A percentile compares a stretch with the other conserved stretches of the same genome.
These are phyloP conservation scores for Lophiotrema nucula DNA, from an alignment of 495 filamentous ascomycete genomes.

Conservation along the genomic window DNA sequence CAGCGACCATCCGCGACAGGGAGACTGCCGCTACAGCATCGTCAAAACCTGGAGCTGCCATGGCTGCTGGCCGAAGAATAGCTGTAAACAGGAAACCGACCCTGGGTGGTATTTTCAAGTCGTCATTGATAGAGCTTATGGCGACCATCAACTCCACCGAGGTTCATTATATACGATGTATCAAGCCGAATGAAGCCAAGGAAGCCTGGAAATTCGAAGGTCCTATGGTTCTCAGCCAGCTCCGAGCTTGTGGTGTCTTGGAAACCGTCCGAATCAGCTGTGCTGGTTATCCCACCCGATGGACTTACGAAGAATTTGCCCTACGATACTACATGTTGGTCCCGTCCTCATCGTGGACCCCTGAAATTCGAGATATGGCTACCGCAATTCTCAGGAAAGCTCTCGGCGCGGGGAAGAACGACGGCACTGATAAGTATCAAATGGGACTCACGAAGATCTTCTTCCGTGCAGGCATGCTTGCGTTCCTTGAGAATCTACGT, in stretches of 20 bases:
- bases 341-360: conserved; percentile 85
- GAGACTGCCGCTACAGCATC: conserved; percentile 70
- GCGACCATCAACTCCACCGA: conserved; percentile 95
- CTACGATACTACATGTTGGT: conserved; percentile 98
- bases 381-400: conserved; percentile 86
- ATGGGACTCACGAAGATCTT: conserved; percentile 97
- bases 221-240: conserved; percentile 96
- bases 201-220: conserved; percentile 98
- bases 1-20: conserved; percentile 84
- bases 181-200: conserved; percentile 98
- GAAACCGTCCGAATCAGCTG: conserved; percentile 98
- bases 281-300: conserved; percentile 94
- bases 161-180: conserved; percentile 98
- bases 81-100: conserved; percentile 96
- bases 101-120: conserved; percentile 97
- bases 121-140: conserved; percentile 97
- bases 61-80: conserved; percentile 72
- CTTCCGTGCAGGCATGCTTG: conserved; percentile 98
- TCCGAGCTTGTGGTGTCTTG: conserved; percentile 96
- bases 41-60: conserved; percentile 57
- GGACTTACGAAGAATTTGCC: conserved; percentile 99
- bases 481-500: conserved; percentile 90
- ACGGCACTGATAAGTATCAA: conserved; percentile 92
- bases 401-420: conserved; percentile 71
- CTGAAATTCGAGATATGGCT: conserved; percentile 90